Base-by-base conservation (phyloP, 805 yeast species). In the Ogataea glucozyma region DNA sequence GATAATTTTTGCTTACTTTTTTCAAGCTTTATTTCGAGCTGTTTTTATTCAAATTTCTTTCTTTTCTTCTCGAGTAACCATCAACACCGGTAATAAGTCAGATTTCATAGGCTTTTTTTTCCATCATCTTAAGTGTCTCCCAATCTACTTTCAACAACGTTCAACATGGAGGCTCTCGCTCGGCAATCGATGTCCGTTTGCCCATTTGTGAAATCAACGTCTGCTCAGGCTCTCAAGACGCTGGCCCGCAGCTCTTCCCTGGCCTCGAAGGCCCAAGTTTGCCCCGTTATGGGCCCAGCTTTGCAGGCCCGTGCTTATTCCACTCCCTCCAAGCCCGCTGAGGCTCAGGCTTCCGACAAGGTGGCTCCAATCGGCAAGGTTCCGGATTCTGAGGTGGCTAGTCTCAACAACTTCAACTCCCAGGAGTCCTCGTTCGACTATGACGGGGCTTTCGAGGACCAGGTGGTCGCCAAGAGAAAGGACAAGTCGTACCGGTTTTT, bases 401-500 rank as follows among this genome's bases (percentile, higher is more conserved):
- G 48, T 10, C 30, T 35, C 26, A 33, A 30, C 32, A 40, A 21
- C 16, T 64, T 66, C 6, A 64, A 71, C 1, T 66, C 81, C 18
- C 67, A 73, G 20, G 88, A 81, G 47, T 36, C 65, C 2, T 35
- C 75, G 1, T 88, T 83, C 65, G 91, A 87, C 63, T 90, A 81
- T 65, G 74, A 79, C 38, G 86, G 86, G 2, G 73, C 79, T 52
- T 81, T 88, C 61, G 75, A 76, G 45, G 63, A 65, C 36, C 93
- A 89, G 56, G 70, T 93, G 47, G 64, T 71, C 45, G 77, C 76
- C 60, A 93, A 93, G 70, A 81, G 95, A 63, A 54, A 70, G 38
- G 99, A 93, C 72, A 88, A 86, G 65, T 88, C 97, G 17, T 93
- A 93, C 69, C 84, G 99, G 57, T 91, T 78, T 66, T 93, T 93